phyloP scores from a whole-genome alignment of 768 basidiomycete species.

The Lactarius deliciosus region DNA sequence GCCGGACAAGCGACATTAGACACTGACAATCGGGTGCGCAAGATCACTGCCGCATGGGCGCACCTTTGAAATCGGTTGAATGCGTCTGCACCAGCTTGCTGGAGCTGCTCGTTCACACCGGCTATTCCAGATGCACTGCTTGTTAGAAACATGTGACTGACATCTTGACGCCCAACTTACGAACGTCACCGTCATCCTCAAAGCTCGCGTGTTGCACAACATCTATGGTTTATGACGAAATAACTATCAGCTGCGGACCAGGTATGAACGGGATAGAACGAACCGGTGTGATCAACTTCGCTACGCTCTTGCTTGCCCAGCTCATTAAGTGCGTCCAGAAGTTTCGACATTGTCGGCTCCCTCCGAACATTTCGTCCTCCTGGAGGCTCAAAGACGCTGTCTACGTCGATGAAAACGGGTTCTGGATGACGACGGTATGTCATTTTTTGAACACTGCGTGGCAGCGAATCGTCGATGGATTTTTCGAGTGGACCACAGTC shows the following conservation, averaged over 20 bases:
- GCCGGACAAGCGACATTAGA: constrained; percentile 16
- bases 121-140: constrained; percentile 38
- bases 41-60: constrained; percentile 24
- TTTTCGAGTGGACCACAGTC: constrained; percentile 3
- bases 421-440: neutral
- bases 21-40: constrained; percentile 13
- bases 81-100: constrained; percentile 61
- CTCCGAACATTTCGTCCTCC: constrained; percentile 32
- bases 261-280: constrained; percentile 3
- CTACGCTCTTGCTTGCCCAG: constrained; percentile 41
- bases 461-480: neutral
- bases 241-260: neutral
- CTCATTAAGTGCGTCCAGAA: constrained; percentile 49
- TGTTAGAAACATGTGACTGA: neutral
- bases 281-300: constrained; percentile 36
- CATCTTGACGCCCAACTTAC: constrained; percentile 46
- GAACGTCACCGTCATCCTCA: constrained; percentile 65
- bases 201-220: constrained; percentile 47
- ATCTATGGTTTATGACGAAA: neutral
- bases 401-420: constrained; percentile 14
- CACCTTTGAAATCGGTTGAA: constrained; percentile 67
- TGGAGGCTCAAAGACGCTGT: constrained; percentile 11
- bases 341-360: constrained; percentile 48
- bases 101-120: constrained; percentile 66
- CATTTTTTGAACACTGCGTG: constrained; percentile 7